Percentiles rank a stretch among this genome's conserved stretches.
Evolutionary conservation across 2,329 filamentous ascomycete genomes (phyloP).

Genomic region (Hirsutella thompsonii): DNA sequence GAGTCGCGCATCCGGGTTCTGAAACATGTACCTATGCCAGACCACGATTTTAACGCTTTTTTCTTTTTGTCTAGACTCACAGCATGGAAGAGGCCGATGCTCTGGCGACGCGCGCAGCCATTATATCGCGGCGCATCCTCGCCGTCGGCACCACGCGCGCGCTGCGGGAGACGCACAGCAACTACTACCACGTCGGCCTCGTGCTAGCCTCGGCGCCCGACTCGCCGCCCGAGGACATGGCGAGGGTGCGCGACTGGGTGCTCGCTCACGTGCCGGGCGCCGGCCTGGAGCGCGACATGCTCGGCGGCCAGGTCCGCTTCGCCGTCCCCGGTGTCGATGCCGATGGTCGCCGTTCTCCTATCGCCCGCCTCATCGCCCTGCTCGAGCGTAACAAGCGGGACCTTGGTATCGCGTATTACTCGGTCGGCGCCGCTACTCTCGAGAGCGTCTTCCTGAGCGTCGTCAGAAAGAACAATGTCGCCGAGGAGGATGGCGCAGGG

Average conservation of each 20-base stretch:
- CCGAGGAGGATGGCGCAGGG: too few species aligned
- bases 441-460: too few species aligned
- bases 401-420: too few species aligned
- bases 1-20: too few species aligned
- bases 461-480: too few species aligned
- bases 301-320: constrained; percentile 46
- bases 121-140: constrained; percentile 29
- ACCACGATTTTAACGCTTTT: background rate
- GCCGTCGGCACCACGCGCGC: constrained; percentile 47
- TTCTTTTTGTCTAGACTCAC: constrained; percentile 41
- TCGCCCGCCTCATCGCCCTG: too few species aligned
- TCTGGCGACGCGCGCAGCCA: constrained; percentile 53
- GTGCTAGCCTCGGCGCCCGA: constrained; percentile 45
- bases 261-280: constrained; percentile 35
- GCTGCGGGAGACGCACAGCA: constrained; percentile 44
- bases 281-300: constrained; percentile 41
- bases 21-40: too few species aligned
- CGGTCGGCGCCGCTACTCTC: too few species aligned
- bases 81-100: constrained; percentile 87
- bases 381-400: too few species aligned
- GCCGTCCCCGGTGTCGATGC: constrained; percentile 11
- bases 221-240: constrained; percentile 42
- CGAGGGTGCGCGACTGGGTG: constrained; percentile 42
- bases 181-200: constrained; percentile 50
- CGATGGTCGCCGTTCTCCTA: too few species aligned